Evolutionary conservation across 2,329 filamentous ascomycete species (phyloP), one percentile per base, ranked within the genome.

Genomic region (Stachybotrys chartarum): DNA sequence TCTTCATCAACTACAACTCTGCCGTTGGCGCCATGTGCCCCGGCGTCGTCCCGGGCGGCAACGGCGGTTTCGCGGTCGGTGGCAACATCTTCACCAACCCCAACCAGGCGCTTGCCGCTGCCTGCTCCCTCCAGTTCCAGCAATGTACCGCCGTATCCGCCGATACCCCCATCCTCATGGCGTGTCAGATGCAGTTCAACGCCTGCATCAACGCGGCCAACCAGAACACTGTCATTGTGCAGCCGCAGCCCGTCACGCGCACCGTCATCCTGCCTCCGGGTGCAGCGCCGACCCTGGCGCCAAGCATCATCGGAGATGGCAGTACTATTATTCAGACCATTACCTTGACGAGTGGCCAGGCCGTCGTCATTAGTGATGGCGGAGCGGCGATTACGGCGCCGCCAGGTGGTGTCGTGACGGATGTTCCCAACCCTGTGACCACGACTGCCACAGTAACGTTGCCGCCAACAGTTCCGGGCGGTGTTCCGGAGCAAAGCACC

Each of bases 11-110:
- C 35, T 57, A 57, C 51, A 60, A 56, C 8, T 35, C 61, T 16
- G 60, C 62, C 24, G 59, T 66, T 42, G 64, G 64, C 58, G 63
- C 59, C 32, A 61, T 61, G 52, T 66, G 64, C 59, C 64, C 64
- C n/a, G 55, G 55, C 44, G 64, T 66, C 54, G 60, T 60, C 56
- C 42, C 53, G 32, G 56, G 55, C 12, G 55, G 42, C 46, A 57
- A 55, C 50, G 64, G 64, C 18, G 57, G 58, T 46, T 66, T 52
- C 56, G 50, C 60, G 18, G 64, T 66, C 42, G 64, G 60, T 14
- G 56, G 54, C 7, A 54, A 64, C 58, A 53, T 14, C 24, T 64
- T 58, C 58, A 55, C 49, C n/a, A 54, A 58, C 42, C 52, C 65
- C 39, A 64, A 58, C 47, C 55, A 63, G 44, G 64, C 64, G 24